Percentiles rank a stretch among this genome's conserved stretches.
phyloP scores from a whole-genome alignment of 257 asterid species.

The Solanum appendiculatum region DNA sequence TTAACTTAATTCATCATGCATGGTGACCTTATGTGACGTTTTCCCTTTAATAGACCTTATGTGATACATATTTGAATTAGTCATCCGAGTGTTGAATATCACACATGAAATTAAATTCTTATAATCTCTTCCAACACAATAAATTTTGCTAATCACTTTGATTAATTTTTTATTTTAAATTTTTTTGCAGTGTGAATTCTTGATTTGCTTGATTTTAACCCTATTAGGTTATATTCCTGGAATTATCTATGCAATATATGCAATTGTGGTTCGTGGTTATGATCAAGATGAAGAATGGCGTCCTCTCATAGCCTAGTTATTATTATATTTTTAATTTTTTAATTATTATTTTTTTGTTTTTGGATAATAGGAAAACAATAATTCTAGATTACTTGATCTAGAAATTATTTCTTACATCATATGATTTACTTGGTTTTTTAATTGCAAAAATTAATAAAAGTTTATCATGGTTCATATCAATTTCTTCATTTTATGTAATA shows the following conservation, averaged over 20 bases:
- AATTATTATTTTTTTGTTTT: background rate
- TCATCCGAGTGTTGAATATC: background rate
- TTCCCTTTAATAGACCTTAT: background rate
- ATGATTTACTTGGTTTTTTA: background rate
- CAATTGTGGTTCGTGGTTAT: conserved; percentile 36
- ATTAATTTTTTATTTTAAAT: background rate
- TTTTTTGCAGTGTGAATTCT: conserved; percentile 47
- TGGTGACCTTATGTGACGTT: background rate
- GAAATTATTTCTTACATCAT: background rate
- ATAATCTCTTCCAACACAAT: background rate
- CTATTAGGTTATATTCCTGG: conserved; percentile 57
- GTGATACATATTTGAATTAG: background rate
- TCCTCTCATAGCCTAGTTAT: conserved; percentile 21
- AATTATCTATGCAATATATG: conserved; percentile 45
- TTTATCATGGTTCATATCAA: background rate
- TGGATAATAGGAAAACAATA: background rate
- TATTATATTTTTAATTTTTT: background rate
- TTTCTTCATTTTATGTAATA: too few relatives aligned
- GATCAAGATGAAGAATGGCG: conserved; percentile 21
- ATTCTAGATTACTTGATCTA: background rate
- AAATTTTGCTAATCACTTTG: background rate
- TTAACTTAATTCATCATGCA: background rate
- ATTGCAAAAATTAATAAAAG: background rate
- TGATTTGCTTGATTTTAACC: conserved; percentile 26
- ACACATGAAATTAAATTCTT: background rate